Evolutionary conservation across 202 grass and related monocot species (phyloP), one percentile per base, ranked within the genome.

Genomic region (Setaria italica): DNA sequence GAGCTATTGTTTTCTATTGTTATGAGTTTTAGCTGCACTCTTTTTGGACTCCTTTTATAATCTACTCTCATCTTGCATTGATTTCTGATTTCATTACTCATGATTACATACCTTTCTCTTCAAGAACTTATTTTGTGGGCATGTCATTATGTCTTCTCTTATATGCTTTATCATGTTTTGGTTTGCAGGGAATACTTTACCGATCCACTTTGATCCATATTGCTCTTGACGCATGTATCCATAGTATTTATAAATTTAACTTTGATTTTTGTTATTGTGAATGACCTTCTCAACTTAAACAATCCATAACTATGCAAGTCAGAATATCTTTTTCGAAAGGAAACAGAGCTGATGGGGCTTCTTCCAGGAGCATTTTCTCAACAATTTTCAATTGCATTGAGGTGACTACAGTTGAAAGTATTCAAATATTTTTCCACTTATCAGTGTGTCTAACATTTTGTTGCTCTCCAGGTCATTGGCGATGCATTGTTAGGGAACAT

Each of bases 181-280:
- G 59, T 90, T 85, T 95, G 79, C 91, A 95, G 93, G 96, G 85
- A 68, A 73, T 95, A 82, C 80, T 95, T 48, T 83, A 81, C 77
- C 86, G 72, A 72, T 88, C 86, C 67, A 81, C 87, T 88, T 82
- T 99, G 77, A 65, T 89, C 79, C 83, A 95, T 86, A 85, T 99
- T 83, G 56, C 89, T 87, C 80, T 99, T 62, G 96, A 99, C 21
- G 72, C 90, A 73, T 92, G 96, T 99, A 99, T 95, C 93, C 90
- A 32, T 82, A 75, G 80, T 39, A 33, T 70, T 83, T 64, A 84
- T 51, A 67, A 30, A 20, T 49, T 46, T 56, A 80, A 30, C 17
- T 80, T 57, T 30, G 39, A 58, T 74, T 84, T 69, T 79, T 16
- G 55, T 90, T 72, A 35, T 81, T 20, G 75, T 51, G 16, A 82